phyloP scores from a whole-genome alignment of 805 yeast genomes.

The Metschnikowia gelsemii region DNA sequence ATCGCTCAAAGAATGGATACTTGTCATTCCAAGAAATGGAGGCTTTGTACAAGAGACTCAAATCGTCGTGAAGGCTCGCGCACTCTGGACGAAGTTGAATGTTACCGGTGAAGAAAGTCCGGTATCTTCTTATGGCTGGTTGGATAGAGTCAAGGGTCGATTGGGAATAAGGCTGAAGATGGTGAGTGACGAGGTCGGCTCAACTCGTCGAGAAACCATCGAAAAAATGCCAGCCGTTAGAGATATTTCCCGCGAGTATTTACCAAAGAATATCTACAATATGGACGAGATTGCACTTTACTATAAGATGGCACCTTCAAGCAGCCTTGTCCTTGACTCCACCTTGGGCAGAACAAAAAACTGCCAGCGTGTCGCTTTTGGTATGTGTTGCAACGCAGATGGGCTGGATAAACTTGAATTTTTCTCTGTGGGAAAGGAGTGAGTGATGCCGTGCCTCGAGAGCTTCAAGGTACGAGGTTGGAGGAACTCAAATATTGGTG shows the following conservation, averaged over 20 bases:
- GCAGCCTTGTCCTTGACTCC: background rate
- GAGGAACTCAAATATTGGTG: background rate
- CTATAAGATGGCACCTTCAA: background rate
- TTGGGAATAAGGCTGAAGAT: background rate
- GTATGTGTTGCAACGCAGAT: slow-evolving; percentile 4
- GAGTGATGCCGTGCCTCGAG: background rate
- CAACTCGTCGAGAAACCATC: background rate
- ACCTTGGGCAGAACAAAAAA: background rate
- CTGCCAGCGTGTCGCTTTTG: background rate
- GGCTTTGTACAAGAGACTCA: too few species aligned
- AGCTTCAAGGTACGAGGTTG: background rate
- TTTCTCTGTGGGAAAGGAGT: background rate
- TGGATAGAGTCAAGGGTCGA: background rate
- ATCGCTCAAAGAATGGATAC: too few species aligned
- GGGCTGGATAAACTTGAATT: slow-evolving; percentile 2
- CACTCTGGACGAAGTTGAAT: too few species aligned
- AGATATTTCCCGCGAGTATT: background rate
- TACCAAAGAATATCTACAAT: background rate
- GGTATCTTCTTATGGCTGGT: background rate
- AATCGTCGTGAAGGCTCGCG: too few species aligned
- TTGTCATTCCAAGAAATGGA: too few species aligned
- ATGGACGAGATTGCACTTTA: slow-evolving; percentile 4
- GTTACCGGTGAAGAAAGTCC: background rate
- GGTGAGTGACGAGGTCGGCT: background rate
- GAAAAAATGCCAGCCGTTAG: background rate